A percentile compares a stretch with the other conserved stretches of the same genome.
These are phyloP conservation scores for Limtongia smithiae DNA, from an alignment of 805 yeast genomes.

Conservation along the genomic window DNA sequence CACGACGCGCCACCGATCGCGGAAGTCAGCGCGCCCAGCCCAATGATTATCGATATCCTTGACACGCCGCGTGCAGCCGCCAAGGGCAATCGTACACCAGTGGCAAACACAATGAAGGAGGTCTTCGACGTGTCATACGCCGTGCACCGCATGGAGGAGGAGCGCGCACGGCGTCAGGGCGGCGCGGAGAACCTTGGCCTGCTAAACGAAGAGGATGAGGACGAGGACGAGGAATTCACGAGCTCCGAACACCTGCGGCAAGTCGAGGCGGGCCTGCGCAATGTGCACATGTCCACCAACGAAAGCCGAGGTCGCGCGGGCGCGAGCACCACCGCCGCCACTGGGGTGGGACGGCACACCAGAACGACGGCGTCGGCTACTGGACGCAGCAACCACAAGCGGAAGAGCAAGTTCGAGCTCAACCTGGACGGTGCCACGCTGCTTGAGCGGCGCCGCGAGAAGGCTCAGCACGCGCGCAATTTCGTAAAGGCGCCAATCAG, in stretches of 20 bases:
- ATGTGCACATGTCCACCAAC: constrained; percentile 23
- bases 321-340: not conserved
- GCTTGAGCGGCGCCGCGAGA: constrained; percentile 48
- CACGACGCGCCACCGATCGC: constrained; percentile 23
- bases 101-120: constrained; percentile 76
- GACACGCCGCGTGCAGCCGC: constrained; percentile 26
- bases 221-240: constrained; percentile 32
- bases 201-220: constrained; percentile 40
- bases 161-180: constrained; percentile 40
- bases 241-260: constrained; percentile 19
- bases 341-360: not conserved
- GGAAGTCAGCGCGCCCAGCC: constrained; percentile 4
- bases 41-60: constrained; percentile 25
- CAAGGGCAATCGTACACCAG: constrained; percentile 40
- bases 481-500: too few species aligned
- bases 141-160: constrained; percentile 76
- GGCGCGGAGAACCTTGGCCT: constrained; percentile 35
- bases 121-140: constrained; percentile 85
- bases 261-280: constrained; percentile 25
- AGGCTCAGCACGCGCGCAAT: constrained; percentile 17
- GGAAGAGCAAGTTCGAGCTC: constrained; percentile 46
- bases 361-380: not conserved
- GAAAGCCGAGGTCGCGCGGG: not conserved
- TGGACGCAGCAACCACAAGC: constrained; percentile 6
- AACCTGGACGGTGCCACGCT: constrained; percentile 63